Conservation (phyloP, 2,329 filamentous ascomycete genomes). For the Sarocladium brachiariae region DNA sequence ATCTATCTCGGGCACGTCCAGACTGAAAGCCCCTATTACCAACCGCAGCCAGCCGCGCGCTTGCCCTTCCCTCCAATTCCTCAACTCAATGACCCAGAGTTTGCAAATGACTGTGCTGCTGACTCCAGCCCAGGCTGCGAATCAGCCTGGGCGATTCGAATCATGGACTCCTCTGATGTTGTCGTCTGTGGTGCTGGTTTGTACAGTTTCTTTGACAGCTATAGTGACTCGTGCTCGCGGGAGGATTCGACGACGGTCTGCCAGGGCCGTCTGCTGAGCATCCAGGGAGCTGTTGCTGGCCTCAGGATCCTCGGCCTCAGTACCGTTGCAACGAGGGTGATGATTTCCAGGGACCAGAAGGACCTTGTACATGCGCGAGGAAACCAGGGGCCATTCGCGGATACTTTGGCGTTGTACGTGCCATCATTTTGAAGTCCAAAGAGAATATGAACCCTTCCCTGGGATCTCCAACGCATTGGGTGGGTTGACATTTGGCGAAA, state of each 20-base stretch:
- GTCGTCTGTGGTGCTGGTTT: slow-evolving; percentile 57
- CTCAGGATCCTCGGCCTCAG: slow-evolving; percentile 21
- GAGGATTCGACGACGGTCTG: slow-evolving; percentile 34
- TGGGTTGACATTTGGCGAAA: background rate
- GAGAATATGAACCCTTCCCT: background rate
- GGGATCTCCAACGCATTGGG: no score
- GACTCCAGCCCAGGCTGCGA: slow-evolving; percentile 30
- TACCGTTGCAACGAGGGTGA: slow-evolving; percentile 21
- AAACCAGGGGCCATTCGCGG: slow-evolving; percentile 25
- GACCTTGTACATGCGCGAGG: slow-evolving; percentile 16
- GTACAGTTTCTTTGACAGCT: slow-evolving; percentile 64
- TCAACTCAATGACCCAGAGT: slow-evolving; percentile 44
- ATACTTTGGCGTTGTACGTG: slow-evolving; percentile 21
- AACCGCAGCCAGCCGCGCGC: slow-evolving; percentile 54
- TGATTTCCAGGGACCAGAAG: slow-evolving; percentile 19
- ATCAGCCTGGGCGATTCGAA: slow-evolving; percentile 59
- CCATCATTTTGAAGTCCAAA: slow-evolving; percentile 7
- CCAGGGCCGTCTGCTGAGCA: slow-evolving; percentile 36
- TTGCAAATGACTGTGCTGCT: slow-evolving; percentile 35
- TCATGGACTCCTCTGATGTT: slow-evolving; percentile 49
- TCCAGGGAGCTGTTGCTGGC: slow-evolving; percentile 16
- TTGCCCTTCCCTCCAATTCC: slow-evolving; percentile 45
- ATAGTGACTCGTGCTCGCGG: slow-evolving; percentile 42
- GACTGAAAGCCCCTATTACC: slow-evolving; percentile 66
- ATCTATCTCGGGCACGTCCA: slow-evolving; percentile 60